Percentiles rank a stretch among this genome's conserved stretches.
Conservation (phyloP, 73 alveolate genomes). For the Paramecium primaurelia region DNA sequence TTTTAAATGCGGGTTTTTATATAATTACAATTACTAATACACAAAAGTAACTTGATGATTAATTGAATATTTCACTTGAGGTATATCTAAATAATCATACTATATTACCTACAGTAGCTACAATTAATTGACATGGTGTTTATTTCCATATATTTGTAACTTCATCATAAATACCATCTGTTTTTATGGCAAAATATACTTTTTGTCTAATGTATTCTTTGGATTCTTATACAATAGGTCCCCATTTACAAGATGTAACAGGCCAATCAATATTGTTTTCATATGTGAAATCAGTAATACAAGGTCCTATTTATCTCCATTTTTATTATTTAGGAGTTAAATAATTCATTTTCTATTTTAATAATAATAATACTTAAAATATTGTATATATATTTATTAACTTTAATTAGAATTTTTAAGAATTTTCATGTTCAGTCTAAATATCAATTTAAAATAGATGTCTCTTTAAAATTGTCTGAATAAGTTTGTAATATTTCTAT, state of each 20-base stretch:
- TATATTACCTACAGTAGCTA: constrained; percentile 53
- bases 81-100: background rate
- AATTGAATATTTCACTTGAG: background rate
- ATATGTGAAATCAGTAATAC: constrained; percentile 40
- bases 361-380: background rate
- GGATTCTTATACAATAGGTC: constrained; percentile 32
- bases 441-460: background rate
- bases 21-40: background rate
- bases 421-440: background rate
- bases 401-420: background rate
- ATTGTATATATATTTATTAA: background rate
- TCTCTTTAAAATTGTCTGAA: background rate
- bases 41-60: constrained; percentile 29
- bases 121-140: constrained; percentile 49
- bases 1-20: constrained; percentile 46
- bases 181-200: constrained; percentile 55
- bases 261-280: constrained; percentile 63
- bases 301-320: constrained; percentile 28
- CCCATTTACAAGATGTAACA: constrained; percentile 59
- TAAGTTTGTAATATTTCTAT: background rate
- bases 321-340: constrained; percentile 41
- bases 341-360: background rate
- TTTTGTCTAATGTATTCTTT: constrained; percentile 48
- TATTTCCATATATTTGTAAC: constrained; percentile 41
- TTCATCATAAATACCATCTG: constrained; percentile 61